These are phyloP conservation scores for Euphorbia peplus DNA, from an alignment of 345 rosid genomes.

Conservation along the genomic window DNA sequence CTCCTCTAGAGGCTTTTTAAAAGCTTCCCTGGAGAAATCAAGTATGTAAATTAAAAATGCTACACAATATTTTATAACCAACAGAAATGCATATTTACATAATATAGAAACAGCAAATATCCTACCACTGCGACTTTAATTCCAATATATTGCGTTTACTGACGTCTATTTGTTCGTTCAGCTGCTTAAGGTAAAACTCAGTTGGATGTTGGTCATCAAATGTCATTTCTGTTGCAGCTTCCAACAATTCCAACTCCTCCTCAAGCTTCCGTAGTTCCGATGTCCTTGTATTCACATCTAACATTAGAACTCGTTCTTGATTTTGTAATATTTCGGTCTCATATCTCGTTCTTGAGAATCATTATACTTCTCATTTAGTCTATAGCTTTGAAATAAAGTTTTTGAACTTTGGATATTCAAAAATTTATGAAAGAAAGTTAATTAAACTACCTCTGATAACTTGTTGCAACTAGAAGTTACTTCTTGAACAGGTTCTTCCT, in stretches of 20 bases:
- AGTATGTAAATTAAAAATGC: no score
- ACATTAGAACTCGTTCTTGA: conserved; percentile 35
- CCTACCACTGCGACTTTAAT: conserved; percentile 54
- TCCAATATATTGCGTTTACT: conserved; percentile 40
- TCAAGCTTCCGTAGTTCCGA: conserved; percentile 43
- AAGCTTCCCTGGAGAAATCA: conserved; percentile 48
- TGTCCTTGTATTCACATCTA: conserved; percentile 39
- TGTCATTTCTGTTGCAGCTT: conserved; percentile 53
- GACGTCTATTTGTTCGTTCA: conserved; percentile 39
- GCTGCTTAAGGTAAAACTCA: conserved; percentile 50
- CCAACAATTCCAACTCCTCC: conserved; percentile 49
- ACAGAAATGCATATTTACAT: background rate
- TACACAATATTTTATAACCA: no score
- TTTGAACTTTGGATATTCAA: background rate
- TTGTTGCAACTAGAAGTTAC: conserved; percentile 20
- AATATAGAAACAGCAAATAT: conserved; percentile 5
- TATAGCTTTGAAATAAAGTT: background rate
- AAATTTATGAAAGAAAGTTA: background rate
- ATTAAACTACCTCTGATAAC: conserved; percentile 38
- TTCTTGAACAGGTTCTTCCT: conserved; percentile 20
- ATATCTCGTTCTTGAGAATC: conserved; percentile 15
- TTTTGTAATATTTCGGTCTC: conserved; percentile 32
- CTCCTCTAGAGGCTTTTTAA: conserved; percentile 46
- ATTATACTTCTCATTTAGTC: background rate
- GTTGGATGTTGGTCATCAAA: conserved; percentile 41